phyloP scores from a whole-genome alignment of 2,329 filamentous ascomycete species.

The Sporothrix phasma region DNA sequence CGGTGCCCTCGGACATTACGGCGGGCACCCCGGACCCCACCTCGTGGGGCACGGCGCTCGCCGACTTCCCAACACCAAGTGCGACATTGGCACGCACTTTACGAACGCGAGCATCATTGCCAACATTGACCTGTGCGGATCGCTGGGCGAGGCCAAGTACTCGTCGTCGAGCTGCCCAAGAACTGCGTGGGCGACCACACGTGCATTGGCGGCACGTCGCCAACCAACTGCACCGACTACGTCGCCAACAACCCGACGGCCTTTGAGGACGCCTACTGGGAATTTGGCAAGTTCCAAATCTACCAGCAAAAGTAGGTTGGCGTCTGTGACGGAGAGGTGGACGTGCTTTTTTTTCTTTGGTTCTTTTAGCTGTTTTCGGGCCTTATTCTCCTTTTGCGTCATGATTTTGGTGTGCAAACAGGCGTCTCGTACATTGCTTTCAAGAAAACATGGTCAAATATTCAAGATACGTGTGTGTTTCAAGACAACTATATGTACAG shows the following conservation, averaged over 20 bases:
- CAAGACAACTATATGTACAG: background rate
- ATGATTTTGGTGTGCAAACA: background rate
- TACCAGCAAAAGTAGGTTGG: slow-evolving; percentile 34
- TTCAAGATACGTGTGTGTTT: background rate
- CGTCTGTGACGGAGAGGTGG: background rate
- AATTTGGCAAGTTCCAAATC: slow-evolving; percentile 51
- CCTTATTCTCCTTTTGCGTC: background rate
- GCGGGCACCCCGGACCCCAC: slow-evolving; percentile 45
- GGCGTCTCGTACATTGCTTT: background rate
- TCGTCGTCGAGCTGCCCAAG: slow-evolving; percentile 33
- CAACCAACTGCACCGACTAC: slow-evolving; percentile 45
- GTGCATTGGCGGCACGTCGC: slow-evolving; percentile 22
- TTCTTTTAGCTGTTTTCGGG: background rate
- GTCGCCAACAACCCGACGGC: slow-evolving; percentile 47
- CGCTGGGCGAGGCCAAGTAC: slow-evolving; percentile 40
- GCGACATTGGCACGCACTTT: slow-evolving; percentile 50
- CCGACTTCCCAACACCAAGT: slow-evolving; percentile 55
- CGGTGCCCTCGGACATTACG: slow-evolving; percentile 43
- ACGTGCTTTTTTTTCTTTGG: background rate
- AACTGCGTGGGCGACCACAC: slow-evolving; percentile 18
- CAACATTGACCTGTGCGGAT: slow-evolving; percentile 56
- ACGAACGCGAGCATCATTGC: slow-evolving; percentile 55
- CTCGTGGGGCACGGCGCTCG: slow-evolving; percentile 50
- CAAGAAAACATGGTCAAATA: background rate
- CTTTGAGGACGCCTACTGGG: slow-evolving; percentile 55